phyloP scores from a whole-genome alignment of 345 rosid genomes.

The Linum tenue region DNA sequence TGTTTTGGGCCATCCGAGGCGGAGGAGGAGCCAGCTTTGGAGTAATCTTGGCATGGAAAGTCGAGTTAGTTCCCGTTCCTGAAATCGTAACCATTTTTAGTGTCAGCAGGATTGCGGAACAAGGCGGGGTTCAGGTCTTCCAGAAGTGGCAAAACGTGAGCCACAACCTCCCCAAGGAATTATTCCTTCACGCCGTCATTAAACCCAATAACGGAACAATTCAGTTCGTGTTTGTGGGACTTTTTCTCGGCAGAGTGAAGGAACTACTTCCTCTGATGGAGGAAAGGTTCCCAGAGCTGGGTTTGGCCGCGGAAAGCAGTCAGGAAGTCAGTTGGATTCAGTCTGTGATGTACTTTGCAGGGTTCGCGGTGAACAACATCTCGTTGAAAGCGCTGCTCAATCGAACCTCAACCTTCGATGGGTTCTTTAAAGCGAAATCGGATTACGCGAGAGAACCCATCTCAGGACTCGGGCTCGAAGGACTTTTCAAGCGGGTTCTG shows the following conservation, averaged over 20 bases:
- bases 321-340: constrained; percentile 12
- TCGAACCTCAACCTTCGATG: neutral
- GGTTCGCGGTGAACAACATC: neutral
- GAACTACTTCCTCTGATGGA: constrained; percentile 7
- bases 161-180: constrained; percentile 4
- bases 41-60: constrained; percentile 11
- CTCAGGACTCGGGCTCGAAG: constrained; percentile 6
- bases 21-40: constrained; percentile 18
- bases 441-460: constrained; percentile 15
- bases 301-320: constrained; percentile 1
- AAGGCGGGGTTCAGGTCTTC: constrained; percentile 1
- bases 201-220: neutral
- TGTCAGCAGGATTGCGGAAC: neutral
- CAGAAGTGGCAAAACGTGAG: constrained; percentile 12
- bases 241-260: constrained; percentile 3
- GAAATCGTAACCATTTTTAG: constrained; percentile 4
- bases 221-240: neutral
- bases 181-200: constrained; percentile 6
- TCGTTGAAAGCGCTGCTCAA: constrained; percentile 4
- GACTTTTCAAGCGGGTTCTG: constrained; percentile 3
- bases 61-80: constrained; percentile 11
- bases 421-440: constrained; percentile 11
- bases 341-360: neutral
- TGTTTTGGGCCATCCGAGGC: constrained; percentile 18
- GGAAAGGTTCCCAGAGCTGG: constrained; percentile 9